Base-by-base conservation (phyloP, 2,329 filamentous ascomycete genomes). In the Bipolaris cookei region DNA sequence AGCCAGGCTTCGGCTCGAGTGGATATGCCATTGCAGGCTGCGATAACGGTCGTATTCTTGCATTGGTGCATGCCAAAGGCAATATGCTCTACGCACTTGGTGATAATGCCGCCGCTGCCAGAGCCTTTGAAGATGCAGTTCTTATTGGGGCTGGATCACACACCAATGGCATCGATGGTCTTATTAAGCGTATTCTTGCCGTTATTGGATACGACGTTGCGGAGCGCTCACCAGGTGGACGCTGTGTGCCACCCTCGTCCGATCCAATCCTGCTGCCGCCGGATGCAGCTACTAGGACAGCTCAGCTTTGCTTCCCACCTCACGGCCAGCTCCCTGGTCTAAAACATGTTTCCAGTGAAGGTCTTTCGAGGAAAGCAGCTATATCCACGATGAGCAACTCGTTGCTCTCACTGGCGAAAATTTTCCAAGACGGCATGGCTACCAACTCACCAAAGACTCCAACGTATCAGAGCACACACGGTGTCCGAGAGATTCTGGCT, bases 61-160 rank as follows among this genome's bases (percentile, higher is more conserved):
- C 92, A n/a, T 83, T 99, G 14, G 88, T 98, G 38, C 95, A 99
- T 77, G 93, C 94, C 18, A 99, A 98, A 76, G 95, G 94, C n/a
- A 98, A 98, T 62, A 96, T 98, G 89, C 83, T 98, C 1, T 99
- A 99, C 77, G 88, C 91, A 23, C 80, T 96, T 28, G 94, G 94
- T 43, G 89, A 97, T 64, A 90, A 95, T 62, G 82, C 84, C 37
- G 86, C 84, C 38, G 95, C 95, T 39, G 92, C 94, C 1, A 86
- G 88, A 66, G 92, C 95, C 3, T 99, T 99, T 67, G 95, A 99
- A 74, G 92, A 97, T 75, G 94, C 93, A 0, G 92, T 99, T 3
- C 78, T 97, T 51, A 94, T 99, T 61, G 93, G 92, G 56, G 85
- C 90, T 25, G 93, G 92, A 1, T 85, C 88, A 59, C 82, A 84